Conservation (phyloP, 768 basidiomycete species). For the Butyriboletus loyo region DNA sequence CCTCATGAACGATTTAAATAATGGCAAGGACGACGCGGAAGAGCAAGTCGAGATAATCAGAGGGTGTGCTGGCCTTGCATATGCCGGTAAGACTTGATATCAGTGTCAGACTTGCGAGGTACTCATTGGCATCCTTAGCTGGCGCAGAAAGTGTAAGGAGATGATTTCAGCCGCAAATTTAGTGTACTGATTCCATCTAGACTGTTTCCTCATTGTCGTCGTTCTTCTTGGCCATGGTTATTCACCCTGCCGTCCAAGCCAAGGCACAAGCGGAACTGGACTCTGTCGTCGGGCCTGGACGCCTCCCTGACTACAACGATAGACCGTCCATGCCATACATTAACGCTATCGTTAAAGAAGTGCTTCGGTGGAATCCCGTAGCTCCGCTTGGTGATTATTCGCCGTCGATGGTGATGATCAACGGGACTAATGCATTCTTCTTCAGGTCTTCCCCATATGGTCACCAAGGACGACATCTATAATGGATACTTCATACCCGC, state of each 20-base stretch:
- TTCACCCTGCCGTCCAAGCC: conserved; percentile 27
- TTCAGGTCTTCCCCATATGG: conserved; percentile 32
- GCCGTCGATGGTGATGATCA: conserved; percentile 8
- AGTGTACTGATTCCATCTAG: conserved; percentile 11
- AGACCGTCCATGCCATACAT: conserved; percentile 26
- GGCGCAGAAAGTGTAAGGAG: conserved; percentile 38
- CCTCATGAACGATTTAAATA: conserved; percentile 21
- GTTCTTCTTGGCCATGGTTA: conserved; percentile 30
- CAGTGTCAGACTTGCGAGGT: background rate
- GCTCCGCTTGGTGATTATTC: conserved; percentile 31
- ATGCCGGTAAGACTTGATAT: conserved; percentile 36
- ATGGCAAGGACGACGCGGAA: conserved; percentile 6
- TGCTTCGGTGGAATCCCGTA: conserved; percentile 33
- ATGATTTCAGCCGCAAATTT: background rate
- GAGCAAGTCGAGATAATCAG: conserved; percentile 35
- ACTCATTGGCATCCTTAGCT: conserved; percentile 25
- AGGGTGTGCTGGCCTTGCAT: conserved; percentile 46
- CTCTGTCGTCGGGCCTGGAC: conserved; percentile 24
- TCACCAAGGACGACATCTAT: conserved; percentile 31
- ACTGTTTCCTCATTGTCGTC: conserved; percentile 31
- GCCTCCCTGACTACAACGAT: conserved; percentile 32
- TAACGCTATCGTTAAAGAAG: conserved; percentile 30
- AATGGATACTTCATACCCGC: conserved; percentile 33
- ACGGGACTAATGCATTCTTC: conserved; percentile 9
- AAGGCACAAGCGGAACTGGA: conserved; percentile 31